phyloP scores from a whole-genome alignment of 2,329 filamentous ascomycete genomes.

The Cladophialophora psammophila region DNA sequence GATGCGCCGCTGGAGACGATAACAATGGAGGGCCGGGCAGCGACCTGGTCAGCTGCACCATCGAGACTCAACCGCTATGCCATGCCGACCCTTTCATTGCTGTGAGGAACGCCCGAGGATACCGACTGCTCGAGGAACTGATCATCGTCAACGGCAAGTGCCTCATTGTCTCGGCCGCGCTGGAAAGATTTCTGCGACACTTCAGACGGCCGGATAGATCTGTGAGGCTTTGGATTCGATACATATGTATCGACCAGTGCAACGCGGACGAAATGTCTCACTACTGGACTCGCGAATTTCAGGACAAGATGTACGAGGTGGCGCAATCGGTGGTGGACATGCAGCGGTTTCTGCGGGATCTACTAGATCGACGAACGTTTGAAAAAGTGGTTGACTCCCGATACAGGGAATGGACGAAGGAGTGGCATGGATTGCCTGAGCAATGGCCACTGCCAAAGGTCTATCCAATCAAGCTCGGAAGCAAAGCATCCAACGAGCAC shows the following conservation, averaged over 20 bases:
- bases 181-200: conserved; percentile 12
- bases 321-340: conserved; percentile 16
- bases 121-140: conserved; percentile 12
- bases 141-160: conserved; percentile 10
- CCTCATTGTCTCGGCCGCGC: conserved; percentile 2
- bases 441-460: conserved; percentile 9
- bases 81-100: conserved; percentile 17
- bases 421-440: conserved; percentile 9
- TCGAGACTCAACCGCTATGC: conserved; percentile 8
- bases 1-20: not conserved
- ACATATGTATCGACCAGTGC: conserved; percentile 14
- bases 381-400: conserved; percentile 14
- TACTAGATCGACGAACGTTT: conserved; percentile 3
- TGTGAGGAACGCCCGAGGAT: conserved; percentile 14
- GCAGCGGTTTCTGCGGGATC: conserved; percentile 1
- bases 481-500: not conserved
- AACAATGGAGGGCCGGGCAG: not conserved
- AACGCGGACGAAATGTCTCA: conserved; percentile 16
- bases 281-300: conserved; percentile 16
- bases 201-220: not conserved
- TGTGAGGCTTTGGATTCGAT: conserved; percentile 19
- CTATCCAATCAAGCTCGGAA: conserved; percentile 17
- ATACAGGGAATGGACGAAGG: conserved; percentile 16
- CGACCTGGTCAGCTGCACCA: conserved; percentile 1
- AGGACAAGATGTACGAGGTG: conserved; percentile 7